Conservation (phyloP, 2,329 filamentous ascomycete species). For the Orbilia ellipsospora region DNA sequence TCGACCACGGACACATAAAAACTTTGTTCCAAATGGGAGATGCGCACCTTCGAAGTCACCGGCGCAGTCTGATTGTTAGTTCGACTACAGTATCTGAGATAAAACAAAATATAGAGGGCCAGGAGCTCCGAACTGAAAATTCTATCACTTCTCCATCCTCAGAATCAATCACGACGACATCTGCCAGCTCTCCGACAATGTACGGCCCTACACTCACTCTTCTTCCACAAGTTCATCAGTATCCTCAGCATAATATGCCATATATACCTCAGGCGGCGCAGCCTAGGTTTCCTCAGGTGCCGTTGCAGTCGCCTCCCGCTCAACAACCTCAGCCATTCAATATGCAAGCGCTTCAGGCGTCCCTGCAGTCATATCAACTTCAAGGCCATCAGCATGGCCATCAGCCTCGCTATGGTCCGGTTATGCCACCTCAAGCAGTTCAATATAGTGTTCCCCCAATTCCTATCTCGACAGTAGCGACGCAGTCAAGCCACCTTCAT, state of each 20-base stretch:
- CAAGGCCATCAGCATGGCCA: slow-evolving; percentile 46
- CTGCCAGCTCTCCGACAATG: slow-evolving; percentile 47
- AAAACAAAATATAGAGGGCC: slow-evolving; percentile 50
- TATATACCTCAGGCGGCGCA: slow-evolving; percentile 43
- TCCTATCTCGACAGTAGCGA: slow-evolving; percentile 49
- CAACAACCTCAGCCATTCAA: slow-evolving; percentile 40
- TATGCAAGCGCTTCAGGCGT: slow-evolving; percentile 45
- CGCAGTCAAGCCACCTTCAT: slow-evolving; percentile 44
- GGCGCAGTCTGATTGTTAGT: slow-evolving; percentile 55
- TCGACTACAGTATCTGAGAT: slow-evolving; percentile 54
- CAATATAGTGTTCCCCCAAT: slow-evolving; percentile 48
- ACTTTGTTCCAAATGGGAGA: slow-evolving; percentile 55
- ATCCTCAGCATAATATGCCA: slow-evolving; percentile 47
- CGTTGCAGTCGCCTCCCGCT: slow-evolving; percentile 35
- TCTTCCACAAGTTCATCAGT: slow-evolving; percentile 43
- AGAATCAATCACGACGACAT: slow-evolving; percentile 34
- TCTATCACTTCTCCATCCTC: slow-evolving; percentile 27
- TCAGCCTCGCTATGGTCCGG: slow-evolving; percentile 48
- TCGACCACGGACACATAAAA: slow-evolving; percentile 32
- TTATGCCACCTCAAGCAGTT: slow-evolving; percentile 36
- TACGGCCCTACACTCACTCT: slow-evolving; percentile 52
- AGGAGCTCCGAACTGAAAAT: slow-evolving; percentile 30
- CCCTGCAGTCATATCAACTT: slow-evolving; percentile 50
- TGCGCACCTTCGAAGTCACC: slow-evolving; percentile 52
- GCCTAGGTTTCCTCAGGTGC: slow-evolving; percentile 38